A percentile compares a stretch with the other conserved stretches of the same genome.
Evolutionary conservation across 768 basidiomycete species (phyloP).

Genomic region (Russula emetica): DNA sequence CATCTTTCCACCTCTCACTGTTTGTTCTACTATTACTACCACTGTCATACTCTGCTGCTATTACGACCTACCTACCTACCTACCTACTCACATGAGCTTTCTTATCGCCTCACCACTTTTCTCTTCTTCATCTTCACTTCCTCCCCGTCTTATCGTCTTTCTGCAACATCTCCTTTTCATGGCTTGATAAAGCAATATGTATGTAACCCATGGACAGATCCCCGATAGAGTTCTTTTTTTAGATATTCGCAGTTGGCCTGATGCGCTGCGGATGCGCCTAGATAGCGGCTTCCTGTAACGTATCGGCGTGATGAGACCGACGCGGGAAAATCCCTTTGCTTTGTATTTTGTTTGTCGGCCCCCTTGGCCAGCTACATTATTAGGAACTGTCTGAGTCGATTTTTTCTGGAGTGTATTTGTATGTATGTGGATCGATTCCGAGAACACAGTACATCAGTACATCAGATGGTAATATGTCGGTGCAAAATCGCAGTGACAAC

Average conservation of each 20-base stretch:
- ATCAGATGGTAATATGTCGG: too few relatives aligned
- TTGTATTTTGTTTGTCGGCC: too few relatives aligned
- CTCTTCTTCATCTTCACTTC: too few relatives aligned
- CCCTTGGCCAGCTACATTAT: background rate
- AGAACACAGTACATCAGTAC: too few relatives aligned
- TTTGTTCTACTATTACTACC: background rate
- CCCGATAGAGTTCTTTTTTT: conserved; percentile 14
- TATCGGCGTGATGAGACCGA: background rate
- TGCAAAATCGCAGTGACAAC: too few relatives aligned
- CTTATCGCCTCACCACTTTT: background rate
- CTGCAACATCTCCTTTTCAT: background rate
- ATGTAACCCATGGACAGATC: conserved; percentile 20
- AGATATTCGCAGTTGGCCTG: background rate
- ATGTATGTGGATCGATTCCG: too few relatives aligned
- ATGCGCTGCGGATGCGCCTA: background rate
- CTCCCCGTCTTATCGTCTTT: background rate
- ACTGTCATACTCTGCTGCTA: background rate
- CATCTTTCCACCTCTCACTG: too few relatives aligned
- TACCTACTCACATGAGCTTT: background rate
- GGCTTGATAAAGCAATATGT: conserved; percentile 17
- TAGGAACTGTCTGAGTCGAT: too few relatives aligned
- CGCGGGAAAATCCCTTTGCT: background rate
- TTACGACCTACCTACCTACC: conserved; percentile 5
- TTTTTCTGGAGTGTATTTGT: too few relatives aligned
- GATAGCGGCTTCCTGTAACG: background rate